Conservation (phyloP, 768 basidiomycete species). For the Tulasnella calospora region DNA sequence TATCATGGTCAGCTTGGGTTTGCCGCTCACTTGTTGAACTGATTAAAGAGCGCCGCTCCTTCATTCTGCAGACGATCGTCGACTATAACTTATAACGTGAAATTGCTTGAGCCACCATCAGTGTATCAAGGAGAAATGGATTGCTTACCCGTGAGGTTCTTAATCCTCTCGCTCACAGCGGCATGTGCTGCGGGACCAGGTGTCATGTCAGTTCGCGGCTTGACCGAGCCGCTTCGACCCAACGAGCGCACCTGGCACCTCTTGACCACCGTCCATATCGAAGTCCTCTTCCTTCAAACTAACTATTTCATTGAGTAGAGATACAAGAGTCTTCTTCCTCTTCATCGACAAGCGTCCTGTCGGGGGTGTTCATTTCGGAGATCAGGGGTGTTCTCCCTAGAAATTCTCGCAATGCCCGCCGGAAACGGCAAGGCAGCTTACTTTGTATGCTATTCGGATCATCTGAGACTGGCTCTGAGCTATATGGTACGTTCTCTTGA, state of each 20-base stretch:
- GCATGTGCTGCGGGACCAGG: not conserved
- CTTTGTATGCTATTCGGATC: not conserved
- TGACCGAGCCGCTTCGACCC: not conserved
- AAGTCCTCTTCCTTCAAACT: constrained; percentile 23
- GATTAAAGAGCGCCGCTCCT: constrained; percentile 61
- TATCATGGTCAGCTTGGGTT: not conserved
- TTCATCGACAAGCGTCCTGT: constrained; percentile 19
- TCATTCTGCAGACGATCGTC: constrained; percentile 65
- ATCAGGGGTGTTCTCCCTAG: not conserved
- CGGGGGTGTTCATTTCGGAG: not conserved
- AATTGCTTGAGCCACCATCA: not conserved
- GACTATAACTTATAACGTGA: constrained; percentile 33
- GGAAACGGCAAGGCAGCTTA: not conserved
- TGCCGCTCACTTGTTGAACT: constrained; percentile 52
- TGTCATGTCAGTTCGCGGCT: not conserved
- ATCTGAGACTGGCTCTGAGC: constrained; percentile 6
- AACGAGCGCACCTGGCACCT: not conserved
- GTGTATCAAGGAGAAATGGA: not conserved
- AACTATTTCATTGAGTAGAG: constrained; percentile 27
- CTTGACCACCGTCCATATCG: not conserved
- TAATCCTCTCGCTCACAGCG: constrained; percentile 8
- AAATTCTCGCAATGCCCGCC: not conserved
- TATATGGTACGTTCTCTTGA: not conserved
- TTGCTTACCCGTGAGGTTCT: constrained; percentile 5
- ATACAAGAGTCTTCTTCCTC: constrained; percentile 24